Conservation (phyloP, 169 alveolate species). For the Cryptosporidium bovis region DNA sequence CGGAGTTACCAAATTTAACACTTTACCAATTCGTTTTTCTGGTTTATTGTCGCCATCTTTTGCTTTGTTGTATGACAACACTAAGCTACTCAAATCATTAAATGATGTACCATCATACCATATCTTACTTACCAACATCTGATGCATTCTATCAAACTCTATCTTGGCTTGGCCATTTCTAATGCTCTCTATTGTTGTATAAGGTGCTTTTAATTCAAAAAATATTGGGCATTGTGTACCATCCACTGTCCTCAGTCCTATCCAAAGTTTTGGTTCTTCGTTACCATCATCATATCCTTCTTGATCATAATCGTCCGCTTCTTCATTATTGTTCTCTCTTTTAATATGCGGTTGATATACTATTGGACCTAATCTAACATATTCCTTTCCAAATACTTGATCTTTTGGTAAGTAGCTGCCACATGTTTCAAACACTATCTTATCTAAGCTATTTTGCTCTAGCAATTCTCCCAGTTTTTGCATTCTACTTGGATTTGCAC, state of each 20-base stretch:
- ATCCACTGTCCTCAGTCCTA: constrained; percentile 72
- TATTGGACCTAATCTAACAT: constrained; percentile 66
- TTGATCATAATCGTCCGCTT: constrained; percentile 7
- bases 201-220: constrained; percentile 55
- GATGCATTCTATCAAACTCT: constrained; percentile 66
- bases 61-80: constrained; percentile 69
- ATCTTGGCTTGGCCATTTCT: constrained; percentile 60
- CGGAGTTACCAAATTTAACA: constrained; percentile 21
- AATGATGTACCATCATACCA: constrained; percentile 76
- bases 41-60: not conserved
- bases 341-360: constrained; percentile 37
- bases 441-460: constrained; percentile 35
- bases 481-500: not conserved
- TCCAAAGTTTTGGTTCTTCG: constrained; percentile 75
- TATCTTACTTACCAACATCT: constrained; percentile 71
- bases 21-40: not conserved
- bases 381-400: constrained; percentile 34
- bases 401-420: constrained; percentile 59
- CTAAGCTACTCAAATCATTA: constrained; percentile 66
- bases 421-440: constrained; percentile 54
- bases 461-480: constrained; percentile 17
- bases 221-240: constrained; percentile 57
- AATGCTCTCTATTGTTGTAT: constrained; percentile 48
- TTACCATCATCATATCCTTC: constrained; percentile 2
- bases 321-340: not conserved